Conservation (phyloP, 352 stramenopile genomes). For the Phytopythium vexans region DNA sequence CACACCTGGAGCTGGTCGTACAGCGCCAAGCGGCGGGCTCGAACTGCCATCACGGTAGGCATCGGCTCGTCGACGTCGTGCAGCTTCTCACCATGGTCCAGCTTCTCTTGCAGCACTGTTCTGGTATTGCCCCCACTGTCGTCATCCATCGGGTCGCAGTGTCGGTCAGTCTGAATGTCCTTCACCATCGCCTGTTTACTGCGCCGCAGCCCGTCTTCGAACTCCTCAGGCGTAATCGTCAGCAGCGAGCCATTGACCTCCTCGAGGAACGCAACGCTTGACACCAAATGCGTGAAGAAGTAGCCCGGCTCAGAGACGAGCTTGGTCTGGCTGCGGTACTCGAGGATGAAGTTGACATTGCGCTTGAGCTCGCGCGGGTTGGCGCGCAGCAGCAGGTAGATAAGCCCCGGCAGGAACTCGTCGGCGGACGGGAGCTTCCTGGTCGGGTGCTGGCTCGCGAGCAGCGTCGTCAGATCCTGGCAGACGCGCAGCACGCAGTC, state of each 20-base stretch:
- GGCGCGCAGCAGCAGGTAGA: conserved; percentile 84
- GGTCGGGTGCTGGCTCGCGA: conserved; percentile 36
- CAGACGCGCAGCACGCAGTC: conserved; percentile 74
- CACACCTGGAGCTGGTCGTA: not conserved
- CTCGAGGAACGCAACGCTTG: conserved; percentile 76
- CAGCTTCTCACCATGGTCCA: conserved; percentile 4
- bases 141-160: conserved; percentile 9
- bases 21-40: conserved; percentile 26
- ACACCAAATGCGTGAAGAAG: conserved; percentile 91
- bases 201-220: conserved; percentile 48
- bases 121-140: not conserved
- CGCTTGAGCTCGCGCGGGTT: conserved; percentile 85
- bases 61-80: conserved; percentile 10
- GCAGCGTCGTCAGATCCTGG: conserved; percentile 63
- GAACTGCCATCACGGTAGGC: conserved; percentile 39
- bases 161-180: conserved; percentile 18
- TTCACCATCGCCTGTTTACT: conserved; percentile 28
- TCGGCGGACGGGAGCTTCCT: conserved; percentile 82
- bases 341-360: conserved; percentile 84
- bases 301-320: conserved; percentile 90
- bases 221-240: conserved; percentile 73
- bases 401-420: conserved; percentile 91
- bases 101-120: conserved; percentile 8
- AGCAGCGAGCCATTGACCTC: conserved; percentile 66
- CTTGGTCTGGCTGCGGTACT: conserved; percentile 64